Conservation (phyloP, 140 eudicot species). For the Oenanthe javanica region DNA sequence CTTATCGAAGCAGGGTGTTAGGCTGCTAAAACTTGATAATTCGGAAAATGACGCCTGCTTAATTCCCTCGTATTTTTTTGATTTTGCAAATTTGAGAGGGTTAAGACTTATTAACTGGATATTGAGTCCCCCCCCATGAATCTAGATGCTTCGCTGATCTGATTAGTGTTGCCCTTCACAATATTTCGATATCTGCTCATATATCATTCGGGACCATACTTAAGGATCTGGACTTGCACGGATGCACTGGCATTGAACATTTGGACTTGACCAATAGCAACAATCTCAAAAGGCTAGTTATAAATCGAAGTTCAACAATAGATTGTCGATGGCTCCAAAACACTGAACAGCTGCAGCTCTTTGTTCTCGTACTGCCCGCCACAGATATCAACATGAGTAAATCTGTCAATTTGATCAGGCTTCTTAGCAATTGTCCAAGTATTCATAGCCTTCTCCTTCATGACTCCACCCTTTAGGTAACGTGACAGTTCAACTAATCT, state of each 20-base stretch:
- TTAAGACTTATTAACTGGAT: not conserved
- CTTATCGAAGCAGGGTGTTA: slow-evolving; percentile 8
- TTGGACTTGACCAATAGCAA: not conserved
- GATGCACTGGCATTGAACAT: not conserved
- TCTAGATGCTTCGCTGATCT: not conserved
- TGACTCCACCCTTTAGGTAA: not conserved
- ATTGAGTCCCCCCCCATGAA: not conserved
- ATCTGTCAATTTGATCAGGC: not conserved
- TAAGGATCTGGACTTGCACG: not conserved
- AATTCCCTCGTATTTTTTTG: slow-evolving; percentile 2
- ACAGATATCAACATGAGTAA: not conserved
- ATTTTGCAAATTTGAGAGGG: slow-evolving; percentile 5
- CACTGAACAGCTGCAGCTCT: not conserved
- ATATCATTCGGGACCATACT: not conserved
- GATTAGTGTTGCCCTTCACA: not conserved
- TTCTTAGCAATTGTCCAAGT: not conserved
- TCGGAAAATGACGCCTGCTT: not conserved
- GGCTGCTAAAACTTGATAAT: slow-evolving; percentile 12
- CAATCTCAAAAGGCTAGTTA: not conserved
- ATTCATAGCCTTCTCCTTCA: not conserved
- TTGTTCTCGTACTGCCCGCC: not conserved
- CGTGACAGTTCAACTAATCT: not conserved
- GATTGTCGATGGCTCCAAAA: not conserved
- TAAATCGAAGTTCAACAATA: not conserved
- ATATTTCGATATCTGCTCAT: not conserved